Evolutionary conservation across 352 stramenopile genomes (phyloP), one percentile per base, ranked within the genome.

Genomic region (Pythium volutum): DNA sequence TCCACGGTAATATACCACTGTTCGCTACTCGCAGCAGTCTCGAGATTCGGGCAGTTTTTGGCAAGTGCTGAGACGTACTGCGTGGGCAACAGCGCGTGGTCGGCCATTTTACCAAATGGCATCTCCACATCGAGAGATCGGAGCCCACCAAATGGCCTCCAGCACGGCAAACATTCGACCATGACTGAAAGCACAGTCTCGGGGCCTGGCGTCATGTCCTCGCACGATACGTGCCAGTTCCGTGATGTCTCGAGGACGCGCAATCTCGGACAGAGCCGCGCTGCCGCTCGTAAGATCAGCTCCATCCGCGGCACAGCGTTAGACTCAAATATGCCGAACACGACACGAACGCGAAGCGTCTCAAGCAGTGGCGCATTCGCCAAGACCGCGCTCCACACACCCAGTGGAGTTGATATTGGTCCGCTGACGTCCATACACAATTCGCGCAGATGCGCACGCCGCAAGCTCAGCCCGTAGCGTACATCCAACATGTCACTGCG

Each of bases 1-100:
- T 1, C 27, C 3, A 33, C 8, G 23, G 63, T 54, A 2, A 68
- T 31, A 29, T 29, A 29, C 61, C 61, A 63, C 38, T 49, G 52
- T 18, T 59, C 52, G 20, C 20, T 25, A 38, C 27, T 36, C 26
- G 38, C 2, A 7, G 14, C 38, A 43, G 16, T 22, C 15, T 43
- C 38, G 20, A 56, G 18, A 22, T 29, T 34, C 15, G 29, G 33
- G 33, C 27, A 49, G 22, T 49, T 16, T 6, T 27, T 12, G 10
- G 42, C 42, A 6, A 49, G 14, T 16, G 20, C 20, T 11, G 2
- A 7, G n/a, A 56, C 50, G 12, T 47, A 56, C 22, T 47, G 50
- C 16, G 48, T 43, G 15, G 38, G 11, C 38, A 9, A 23, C 38
- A 20, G 18, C 38, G 38, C 12, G 38, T 45, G 38, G 38, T 45